These are phyloP conservation scores for Xylogone sp. DNA, from an alignment of 2,329 filamentous ascomycete species.

Conservation along the genomic window DNA sequence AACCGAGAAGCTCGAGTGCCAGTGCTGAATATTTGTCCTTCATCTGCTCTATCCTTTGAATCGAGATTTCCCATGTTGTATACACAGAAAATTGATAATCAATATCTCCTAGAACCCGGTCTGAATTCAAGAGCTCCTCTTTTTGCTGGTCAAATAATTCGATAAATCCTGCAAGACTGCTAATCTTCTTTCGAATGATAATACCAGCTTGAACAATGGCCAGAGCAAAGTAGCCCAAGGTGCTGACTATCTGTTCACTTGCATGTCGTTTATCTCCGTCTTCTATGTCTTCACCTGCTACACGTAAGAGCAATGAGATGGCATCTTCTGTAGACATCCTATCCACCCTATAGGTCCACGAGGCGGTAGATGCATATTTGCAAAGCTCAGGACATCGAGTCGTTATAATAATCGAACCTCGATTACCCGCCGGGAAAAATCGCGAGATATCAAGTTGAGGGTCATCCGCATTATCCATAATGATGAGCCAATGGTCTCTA, in stretches of 20 bases:
- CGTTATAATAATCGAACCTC: conserved; percentile 34
- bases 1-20: conserved; percentile 10
- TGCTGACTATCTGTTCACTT: conserved; percentile 2
- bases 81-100: conserved; percentile 12
- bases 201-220: conserved; percentile 26
- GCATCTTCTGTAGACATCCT: conserved; percentile 23
- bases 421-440: conserved; percentile 23
- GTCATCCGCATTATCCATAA: conserved; percentile 40
- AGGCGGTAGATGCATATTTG: conserved; percentile 2
- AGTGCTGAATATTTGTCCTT: background rate
- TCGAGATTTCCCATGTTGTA: conserved; percentile 16
- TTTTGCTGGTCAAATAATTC: conserved; percentile 8
- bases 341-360: conserved; percentile 13
- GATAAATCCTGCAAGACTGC: conserved; percentile 10
- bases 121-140: conserved; percentile 8
- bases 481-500: conserved; percentile 29
- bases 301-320: conserved; percentile 21
- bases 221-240: conserved; percentile 24
- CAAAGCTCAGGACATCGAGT: conserved; percentile 27
- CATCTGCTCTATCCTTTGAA: conserved; percentile 8
- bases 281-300: conserved; percentile 2
- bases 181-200: conserved; percentile 12
- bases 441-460: conserved; percentile 20
- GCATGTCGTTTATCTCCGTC: no score
- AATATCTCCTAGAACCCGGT: background rate